A percentile compares a stretch with the other conserved stretches of the same genome.
phyloP scores from a whole-genome alignment of 352 stramenopile species.

The Elongisporangium undulatum region DNA sequence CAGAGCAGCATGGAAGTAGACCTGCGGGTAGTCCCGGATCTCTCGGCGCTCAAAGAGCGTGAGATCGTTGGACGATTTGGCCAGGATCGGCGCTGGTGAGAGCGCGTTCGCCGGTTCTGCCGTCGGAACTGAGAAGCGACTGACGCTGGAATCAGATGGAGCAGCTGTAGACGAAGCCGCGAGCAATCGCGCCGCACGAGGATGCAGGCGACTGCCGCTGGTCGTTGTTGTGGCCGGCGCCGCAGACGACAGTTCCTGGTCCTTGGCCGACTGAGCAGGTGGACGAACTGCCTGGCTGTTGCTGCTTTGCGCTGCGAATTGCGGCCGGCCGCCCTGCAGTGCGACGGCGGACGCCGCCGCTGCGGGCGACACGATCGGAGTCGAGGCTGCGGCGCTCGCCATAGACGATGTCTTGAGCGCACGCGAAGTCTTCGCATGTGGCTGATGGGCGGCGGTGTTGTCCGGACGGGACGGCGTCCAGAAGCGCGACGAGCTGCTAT shows the following conservation, averaged over 20 bases:
- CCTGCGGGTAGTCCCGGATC: conserved; percentile 39
- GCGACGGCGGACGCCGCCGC: background rate
- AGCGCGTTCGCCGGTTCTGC: background rate
- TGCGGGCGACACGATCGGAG: background rate
- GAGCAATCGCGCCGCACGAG: background rate
- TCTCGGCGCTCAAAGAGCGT: conserved; percentile 44
- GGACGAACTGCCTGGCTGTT: background rate
- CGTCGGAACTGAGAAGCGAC: background rate
- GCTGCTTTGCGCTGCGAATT: background rate
- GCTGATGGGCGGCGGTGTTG: background rate
- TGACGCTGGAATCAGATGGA: background rate
- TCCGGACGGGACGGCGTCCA: background rate
- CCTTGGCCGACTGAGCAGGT: background rate
- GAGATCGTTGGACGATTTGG: conserved; percentile 18
- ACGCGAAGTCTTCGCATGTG: background rate
- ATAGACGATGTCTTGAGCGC: background rate
- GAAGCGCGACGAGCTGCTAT: background rate
- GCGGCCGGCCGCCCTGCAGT: background rate
- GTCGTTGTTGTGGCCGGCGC: background rate
- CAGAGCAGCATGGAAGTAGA: conserved; percentile 44
- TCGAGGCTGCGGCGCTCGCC: background rate
- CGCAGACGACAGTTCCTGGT: background rate
- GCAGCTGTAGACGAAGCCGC: background rate
- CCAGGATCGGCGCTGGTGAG: background rate
- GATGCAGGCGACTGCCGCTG: background rate